phyloP scores from a whole-genome alignment of 768 basidiomycete genomes.

The Suillus occidentalis region DNA sequence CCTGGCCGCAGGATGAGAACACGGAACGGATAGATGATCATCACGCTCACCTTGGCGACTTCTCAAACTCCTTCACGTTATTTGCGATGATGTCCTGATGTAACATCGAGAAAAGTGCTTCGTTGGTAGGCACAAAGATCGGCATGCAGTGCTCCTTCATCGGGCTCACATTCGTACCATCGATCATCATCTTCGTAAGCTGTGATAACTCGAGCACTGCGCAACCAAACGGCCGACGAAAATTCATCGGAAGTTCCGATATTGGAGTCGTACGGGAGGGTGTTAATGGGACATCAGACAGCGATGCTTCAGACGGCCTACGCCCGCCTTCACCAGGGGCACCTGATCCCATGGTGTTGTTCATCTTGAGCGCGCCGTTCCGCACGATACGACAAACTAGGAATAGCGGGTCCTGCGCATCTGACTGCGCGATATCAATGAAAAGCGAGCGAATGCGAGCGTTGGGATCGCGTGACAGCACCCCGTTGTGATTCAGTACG shows the following conservation, averaged over 20 bases:
- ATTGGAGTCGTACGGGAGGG: constrained; percentile 27
- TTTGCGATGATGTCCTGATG: constrained; percentile 92
- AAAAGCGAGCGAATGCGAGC: constrained; percentile 84
- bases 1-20: constrained; percentile 37
- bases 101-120: constrained; percentile 86
- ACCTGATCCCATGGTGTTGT: constrained; percentile 51
- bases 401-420: constrained; percentile 83
- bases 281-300: constrained; percentile 30
- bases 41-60: constrained; percentile 65
- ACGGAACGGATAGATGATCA: neutral
- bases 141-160: constrained; percentile 83
- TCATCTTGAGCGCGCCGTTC: constrained; percentile 83
- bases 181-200: constrained; percentile 63
- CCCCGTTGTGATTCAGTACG: constrained; percentile 89
- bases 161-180: constrained; percentile 61
- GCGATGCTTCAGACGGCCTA: constrained; percentile 55
- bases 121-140: constrained; percentile 81
- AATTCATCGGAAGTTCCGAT: constrained; percentile 45
- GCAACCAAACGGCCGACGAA: constrained; percentile 93
- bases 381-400: constrained; percentile 90
- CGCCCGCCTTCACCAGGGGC: constrained; percentile 44
- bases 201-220: constrained; percentile 87
- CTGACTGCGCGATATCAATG: constrained; percentile 81
- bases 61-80: constrained; percentile 78
- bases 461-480: constrained; percentile 75